Conservation (phyloP, 2,329 filamentous ascomycete species). For the Acrodontium crateriforme region DNA sequence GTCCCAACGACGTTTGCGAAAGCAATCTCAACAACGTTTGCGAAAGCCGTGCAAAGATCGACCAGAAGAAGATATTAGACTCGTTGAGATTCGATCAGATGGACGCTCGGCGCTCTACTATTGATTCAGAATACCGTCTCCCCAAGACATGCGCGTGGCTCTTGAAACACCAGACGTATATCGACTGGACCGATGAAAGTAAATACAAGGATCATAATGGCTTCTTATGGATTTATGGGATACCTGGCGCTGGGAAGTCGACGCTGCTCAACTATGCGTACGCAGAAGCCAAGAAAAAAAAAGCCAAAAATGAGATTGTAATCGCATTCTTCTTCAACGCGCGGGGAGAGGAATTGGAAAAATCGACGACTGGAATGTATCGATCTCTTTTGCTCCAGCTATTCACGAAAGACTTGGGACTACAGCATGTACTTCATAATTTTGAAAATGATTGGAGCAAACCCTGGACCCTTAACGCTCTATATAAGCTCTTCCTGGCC, state of each 20-base stretch:
- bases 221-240: constrained; percentile 28
- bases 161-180: constrained; percentile 22
- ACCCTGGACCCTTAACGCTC: too few species aligned
- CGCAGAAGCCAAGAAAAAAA: constrained; percentile 6
- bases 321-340: constrained; percentile 40
- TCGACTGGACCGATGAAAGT: constrained; percentile 23
- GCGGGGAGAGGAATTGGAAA: constrained; percentile 31
- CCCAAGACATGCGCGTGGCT: constrained; percentile 31
- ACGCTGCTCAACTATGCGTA: constrained; percentile 24
- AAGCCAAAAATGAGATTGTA: constrained; percentile 9
- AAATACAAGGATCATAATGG: constrained; percentile 13
- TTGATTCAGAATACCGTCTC: constrained; percentile 27
- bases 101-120: constrained; percentile 24
- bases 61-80: constrained; percentile 3
- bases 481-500: constrained; percentile 17
- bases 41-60: background rate
- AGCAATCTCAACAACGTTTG: background rate
- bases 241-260: constrained; percentile 26
- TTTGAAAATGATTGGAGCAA: background rate
- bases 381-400: constrained; percentile 37
- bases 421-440: constrained; percentile 23
- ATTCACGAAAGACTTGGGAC: constrained; percentile 21
- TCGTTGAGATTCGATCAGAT: constrained; percentile 27
- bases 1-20: background rate
- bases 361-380: constrained; percentile 35